Conservation (phyloP, 2,329 filamentous ascomycete genomes). For the Xylariales sp. region DNA sequence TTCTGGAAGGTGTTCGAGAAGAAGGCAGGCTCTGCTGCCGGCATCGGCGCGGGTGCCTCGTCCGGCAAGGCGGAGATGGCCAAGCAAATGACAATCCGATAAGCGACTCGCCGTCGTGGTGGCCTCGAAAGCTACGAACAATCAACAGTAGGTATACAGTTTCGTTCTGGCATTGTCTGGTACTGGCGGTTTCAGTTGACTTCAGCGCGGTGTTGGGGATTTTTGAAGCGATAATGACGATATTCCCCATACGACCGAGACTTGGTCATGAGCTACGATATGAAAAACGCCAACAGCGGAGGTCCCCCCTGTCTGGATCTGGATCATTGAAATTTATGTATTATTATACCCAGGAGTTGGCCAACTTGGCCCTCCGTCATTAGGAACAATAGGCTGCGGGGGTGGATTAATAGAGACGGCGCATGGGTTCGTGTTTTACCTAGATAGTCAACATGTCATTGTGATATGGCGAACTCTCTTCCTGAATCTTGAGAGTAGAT, state of each 20-base stretch:
- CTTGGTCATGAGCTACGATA: slow-evolving; percentile 47
- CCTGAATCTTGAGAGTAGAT: no score
- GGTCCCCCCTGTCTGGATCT: slow-evolving; percentile 23
- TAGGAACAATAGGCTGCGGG: neutral
- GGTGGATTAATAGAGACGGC: slow-evolving; percentile 3
- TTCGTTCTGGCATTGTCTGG: slow-evolving; percentile 48
- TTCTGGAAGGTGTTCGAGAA: slow-evolving; percentile 99
- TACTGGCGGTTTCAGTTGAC: slow-evolving; percentile 45
- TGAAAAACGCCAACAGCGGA: slow-evolving; percentile 35
- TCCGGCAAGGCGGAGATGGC: slow-evolving; percentile 85
- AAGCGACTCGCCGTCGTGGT: slow-evolving; percentile 45
- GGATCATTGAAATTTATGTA: slow-evolving; percentile 36
- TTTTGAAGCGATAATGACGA: slow-evolving; percentile 36
- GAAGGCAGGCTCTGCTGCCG: slow-evolving; percentile 81
- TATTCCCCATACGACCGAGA: slow-evolving; percentile 39
- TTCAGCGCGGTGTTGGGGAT: slow-evolving; percentile 49
- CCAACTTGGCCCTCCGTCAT: slow-evolving; percentile 25
- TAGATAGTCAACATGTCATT: slow-evolving; percentile 42
- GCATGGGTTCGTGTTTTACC: neutral
- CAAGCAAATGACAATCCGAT: slow-evolving; percentile 96
- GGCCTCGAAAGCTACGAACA: slow-evolving; percentile 41
- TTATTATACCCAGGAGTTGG: slow-evolving; percentile 36
- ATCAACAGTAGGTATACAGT: slow-evolving; percentile 49
- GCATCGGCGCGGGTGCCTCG: slow-evolving; percentile 72
- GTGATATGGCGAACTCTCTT: slow-evolving; percentile 26